Evolutionary conservation across 2,329 filamentous ascomycete genomes (phyloP).

Genomic region (Cyanodermella asteris): DNA sequence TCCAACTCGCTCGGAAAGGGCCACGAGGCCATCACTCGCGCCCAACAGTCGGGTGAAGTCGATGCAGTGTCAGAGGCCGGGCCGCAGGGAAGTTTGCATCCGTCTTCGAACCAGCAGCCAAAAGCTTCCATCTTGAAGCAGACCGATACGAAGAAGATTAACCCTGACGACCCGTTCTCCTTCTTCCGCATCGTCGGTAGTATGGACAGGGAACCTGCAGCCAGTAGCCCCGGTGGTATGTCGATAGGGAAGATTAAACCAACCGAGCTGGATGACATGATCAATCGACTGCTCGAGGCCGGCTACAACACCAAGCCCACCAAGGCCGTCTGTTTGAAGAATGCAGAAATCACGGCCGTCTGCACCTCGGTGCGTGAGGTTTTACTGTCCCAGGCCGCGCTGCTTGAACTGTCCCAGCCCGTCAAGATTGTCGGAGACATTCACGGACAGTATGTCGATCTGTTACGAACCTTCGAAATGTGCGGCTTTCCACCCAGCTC

Average conservation of each 20-base stretch:
- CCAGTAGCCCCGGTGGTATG: constrained; percentile 37
- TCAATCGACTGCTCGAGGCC: constrained; percentile 78
- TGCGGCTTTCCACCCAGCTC: constrained; percentile 82
- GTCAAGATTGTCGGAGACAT: constrained; percentile 97
- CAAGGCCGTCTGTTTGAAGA: constrained; percentile 91
- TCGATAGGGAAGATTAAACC: constrained; percentile 81
- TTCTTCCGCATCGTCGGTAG: constrained; percentile 13
- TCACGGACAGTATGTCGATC: constrained; percentile 86
- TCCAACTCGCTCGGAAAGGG: constrained; percentile 51
- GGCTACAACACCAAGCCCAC: constrained; percentile 93
- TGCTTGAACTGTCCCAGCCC: constrained; percentile 77
- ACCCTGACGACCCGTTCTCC: constrained; percentile 30
- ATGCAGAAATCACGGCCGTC: constrained; percentile 88
- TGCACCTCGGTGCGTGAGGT: constrained; percentile 76
- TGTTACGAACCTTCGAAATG: constrained; percentile 97
- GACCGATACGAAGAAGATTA: constrained; percentile 48
- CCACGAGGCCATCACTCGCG: constrained; percentile 56
- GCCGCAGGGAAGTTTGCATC: constrained; percentile 40
- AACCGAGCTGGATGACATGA: constrained; percentile 91
- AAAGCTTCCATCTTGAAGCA: constrained; percentile 80
- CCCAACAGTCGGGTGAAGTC: constrained; percentile 73
- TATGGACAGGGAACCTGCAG: constrained; percentile 14
- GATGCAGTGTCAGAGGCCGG: constrained; percentile 86
- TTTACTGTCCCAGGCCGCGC: constrained; percentile 73
- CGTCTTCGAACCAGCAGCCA: constrained; percentile 41